These are phyloP conservation scores for Chlorella vulgaris DNA, from an alignment of 139 green algal species.

Conservation along the genomic window DNA sequence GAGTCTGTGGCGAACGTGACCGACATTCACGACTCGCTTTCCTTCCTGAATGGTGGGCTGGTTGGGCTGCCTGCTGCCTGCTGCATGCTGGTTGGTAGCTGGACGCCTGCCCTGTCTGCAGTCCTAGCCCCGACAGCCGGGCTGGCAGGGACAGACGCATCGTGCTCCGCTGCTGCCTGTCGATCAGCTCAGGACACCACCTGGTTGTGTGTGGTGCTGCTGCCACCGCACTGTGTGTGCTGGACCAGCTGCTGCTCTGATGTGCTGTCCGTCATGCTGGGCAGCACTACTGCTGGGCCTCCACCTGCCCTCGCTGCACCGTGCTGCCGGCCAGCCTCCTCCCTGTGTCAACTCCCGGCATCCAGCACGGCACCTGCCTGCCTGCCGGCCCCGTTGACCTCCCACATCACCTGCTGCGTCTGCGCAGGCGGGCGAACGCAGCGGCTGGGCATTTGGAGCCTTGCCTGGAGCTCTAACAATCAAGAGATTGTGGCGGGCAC, in stretches of 20 bases:
- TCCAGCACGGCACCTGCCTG: neutral
- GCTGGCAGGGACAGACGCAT: neutral
- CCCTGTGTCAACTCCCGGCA: neutral
- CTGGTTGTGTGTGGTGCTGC: too few relatives aligned
- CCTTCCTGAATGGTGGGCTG: neutral
- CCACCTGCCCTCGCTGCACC: too few relatives aligned
- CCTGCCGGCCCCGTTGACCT: too few relatives aligned
- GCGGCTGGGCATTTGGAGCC: constrained; percentile 62
- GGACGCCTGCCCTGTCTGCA: too few relatives aligned
- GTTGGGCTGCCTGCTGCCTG: neutral
- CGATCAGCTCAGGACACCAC: too few relatives aligned
- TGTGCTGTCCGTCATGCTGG: too few relatives aligned
- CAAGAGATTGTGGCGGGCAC: constrained; percentile 78
- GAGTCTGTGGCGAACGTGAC: constrained; percentile 59
- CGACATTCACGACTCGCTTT: constrained; percentile 68
- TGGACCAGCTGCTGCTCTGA: too few relatives aligned
- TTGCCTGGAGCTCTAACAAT: constrained; percentile 56
- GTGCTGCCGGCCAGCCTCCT: too few relatives aligned
- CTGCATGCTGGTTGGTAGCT: neutral
- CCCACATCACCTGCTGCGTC: too few relatives aligned
- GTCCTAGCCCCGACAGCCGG: neutral
- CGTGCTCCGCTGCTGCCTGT: too few relatives aligned
- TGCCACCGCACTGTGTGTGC: too few relatives aligned
- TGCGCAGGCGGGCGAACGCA: neutral
- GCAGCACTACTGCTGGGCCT: too few relatives aligned